Evolutionary conservation across 129 eudicot genomes (phyloP).

Genomic region (Artemisia annua): DNA sequence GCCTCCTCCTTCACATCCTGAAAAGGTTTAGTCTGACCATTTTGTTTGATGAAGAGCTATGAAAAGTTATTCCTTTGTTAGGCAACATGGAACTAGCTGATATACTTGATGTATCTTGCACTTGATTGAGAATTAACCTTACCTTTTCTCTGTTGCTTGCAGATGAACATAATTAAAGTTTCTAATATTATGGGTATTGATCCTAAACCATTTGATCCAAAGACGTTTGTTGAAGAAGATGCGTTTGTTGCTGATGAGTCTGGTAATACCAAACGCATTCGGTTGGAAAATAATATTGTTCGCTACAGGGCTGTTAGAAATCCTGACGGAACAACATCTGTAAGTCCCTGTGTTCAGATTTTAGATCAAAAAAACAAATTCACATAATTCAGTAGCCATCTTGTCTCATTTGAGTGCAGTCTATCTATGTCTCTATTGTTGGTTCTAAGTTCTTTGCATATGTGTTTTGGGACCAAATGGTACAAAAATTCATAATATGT

Average conservation of each 20-base stretch:
- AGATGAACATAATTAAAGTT: conserved; percentile 97
- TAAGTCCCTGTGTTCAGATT: conserved; percentile 40
- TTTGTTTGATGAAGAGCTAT: not conserved
- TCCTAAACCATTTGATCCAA: conserved; percentile 94
- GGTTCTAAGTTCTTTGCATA: not conserved
- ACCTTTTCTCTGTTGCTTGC: conserved; percentile 33
- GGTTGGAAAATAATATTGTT: conserved; percentile 90
- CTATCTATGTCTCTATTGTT: conserved; percentile 12
- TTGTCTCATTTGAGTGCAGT: conserved; percentile 11
- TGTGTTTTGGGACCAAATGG: conserved; percentile 4
- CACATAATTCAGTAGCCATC: conserved; percentile 12
- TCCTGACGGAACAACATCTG: conserved; percentile 74
- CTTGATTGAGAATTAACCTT: conserved; percentile 22
- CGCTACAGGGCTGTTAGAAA: conserved; percentile 89
- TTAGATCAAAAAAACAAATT: conserved; percentile 19
- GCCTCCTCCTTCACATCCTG: conserved; percentile 82
- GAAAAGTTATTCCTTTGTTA: not conserved
- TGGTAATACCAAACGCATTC: conserved; percentile 84
- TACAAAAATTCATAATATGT: not conserved
- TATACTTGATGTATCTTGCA: conserved; percentile 5
- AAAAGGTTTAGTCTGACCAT: conserved; percentile 50
- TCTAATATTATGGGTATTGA: conserved; percentile 98
- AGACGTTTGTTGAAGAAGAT: conserved; percentile 93
- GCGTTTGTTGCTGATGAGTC: conserved; percentile 87
- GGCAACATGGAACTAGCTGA: conserved; percentile 1